Base-by-base conservation (phyloP, 805 yeast species). In the Candida odintsovae region DNA sequence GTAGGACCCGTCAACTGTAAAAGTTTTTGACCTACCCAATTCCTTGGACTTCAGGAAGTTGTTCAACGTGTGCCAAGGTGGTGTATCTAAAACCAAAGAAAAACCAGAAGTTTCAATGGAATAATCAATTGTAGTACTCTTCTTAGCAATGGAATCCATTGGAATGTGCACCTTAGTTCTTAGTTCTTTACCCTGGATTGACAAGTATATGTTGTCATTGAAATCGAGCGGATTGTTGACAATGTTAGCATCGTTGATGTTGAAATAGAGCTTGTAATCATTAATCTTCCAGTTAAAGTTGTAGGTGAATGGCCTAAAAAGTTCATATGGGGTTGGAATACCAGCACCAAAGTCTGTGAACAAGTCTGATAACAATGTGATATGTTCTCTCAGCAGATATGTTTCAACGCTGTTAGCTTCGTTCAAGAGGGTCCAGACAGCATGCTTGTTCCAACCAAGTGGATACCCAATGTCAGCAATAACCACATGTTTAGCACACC, bases 61-160 rank as follows among this genome's bases (percentile, higher is more conserved):
- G 45, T 81, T 77, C 22, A 81, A 68, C 0, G 98, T 90, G 58
- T 89, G 95, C 96, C 98, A 94, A 1, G 92, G 84, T 0, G 99
- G 98, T 0, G 94, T 79, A 47, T 82, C 84, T 3, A 90, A 62
- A 1, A 77, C 68, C 41, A 94, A 57, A 41, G 82, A 76, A 53
- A 89, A 78, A 41, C 66, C 66, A 0, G 86, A 79, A 0, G 96
- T 83, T 3, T 52, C 51, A 2, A 84, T 52, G 1, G 65, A 63
- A 54, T 73, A 87, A 15, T 72, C 66, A 15, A 84, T 68, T 0
- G 76, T 72, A 1, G 78, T 76, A 3, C 75, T 72, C 43, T 75
- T 76, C 33, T 76, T 66, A 35, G 77, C 72, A 16, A 80, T 70
- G 0, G 77, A 73, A 13, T 73, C 73, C 51, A 81, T 57, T 0